phyloP scores from a whole-genome alignment of 1,284 basidiomycete genomes.

The Mycosarcoma mackinlayi region DNA sequence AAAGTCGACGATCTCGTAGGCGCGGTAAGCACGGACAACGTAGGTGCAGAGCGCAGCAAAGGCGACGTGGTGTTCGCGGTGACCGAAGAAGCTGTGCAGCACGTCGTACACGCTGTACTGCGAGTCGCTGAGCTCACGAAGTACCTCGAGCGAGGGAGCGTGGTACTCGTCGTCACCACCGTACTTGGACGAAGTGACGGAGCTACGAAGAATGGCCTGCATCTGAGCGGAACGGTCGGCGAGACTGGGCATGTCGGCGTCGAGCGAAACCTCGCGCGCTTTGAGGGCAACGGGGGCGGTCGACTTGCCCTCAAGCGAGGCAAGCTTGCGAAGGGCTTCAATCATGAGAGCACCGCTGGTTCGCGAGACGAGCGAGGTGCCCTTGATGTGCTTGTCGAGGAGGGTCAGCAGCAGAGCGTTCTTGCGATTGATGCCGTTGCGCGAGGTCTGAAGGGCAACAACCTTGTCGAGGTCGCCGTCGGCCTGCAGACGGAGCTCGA shows the following conservation, averaged over 20 bases:
- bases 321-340: conserved; percentile 71
- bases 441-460: conserved; percentile 86
- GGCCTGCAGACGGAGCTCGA: conserved; percentile 88
- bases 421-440: conserved; percentile 94
- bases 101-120: conserved; percentile 98
- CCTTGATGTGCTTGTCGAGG: conserved; percentile 75
- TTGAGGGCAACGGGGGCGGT: conserved; percentile 77
- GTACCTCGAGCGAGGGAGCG: conserved; percentile 81
- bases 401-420: conserved; percentile 85
- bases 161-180: conserved; percentile 80
- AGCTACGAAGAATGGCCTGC: conserved; percentile 89
- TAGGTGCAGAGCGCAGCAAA: conserved; percentile 96
- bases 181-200: conserved; percentile 80
- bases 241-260: conserved; percentile 94
- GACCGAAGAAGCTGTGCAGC: conserved; percentile 90
- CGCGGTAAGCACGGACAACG: conserved; percentile 92
- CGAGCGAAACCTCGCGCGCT: conserved; percentile 95
- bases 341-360: conserved; percentile 55
- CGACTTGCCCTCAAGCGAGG: conserved; percentile 76
- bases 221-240: conserved; percentile 93
- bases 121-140: conserved; percentile 94
- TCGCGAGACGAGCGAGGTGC: conserved; percentile 51
- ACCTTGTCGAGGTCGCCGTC: conserved; percentile 93
- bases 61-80: conserved; percentile 77
- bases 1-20: conserved; percentile 89